Evolutionary conservation across 495 filamentous ascomycete genomes (phyloP).

Genomic region (Penicillium bovifimosum): DNA sequence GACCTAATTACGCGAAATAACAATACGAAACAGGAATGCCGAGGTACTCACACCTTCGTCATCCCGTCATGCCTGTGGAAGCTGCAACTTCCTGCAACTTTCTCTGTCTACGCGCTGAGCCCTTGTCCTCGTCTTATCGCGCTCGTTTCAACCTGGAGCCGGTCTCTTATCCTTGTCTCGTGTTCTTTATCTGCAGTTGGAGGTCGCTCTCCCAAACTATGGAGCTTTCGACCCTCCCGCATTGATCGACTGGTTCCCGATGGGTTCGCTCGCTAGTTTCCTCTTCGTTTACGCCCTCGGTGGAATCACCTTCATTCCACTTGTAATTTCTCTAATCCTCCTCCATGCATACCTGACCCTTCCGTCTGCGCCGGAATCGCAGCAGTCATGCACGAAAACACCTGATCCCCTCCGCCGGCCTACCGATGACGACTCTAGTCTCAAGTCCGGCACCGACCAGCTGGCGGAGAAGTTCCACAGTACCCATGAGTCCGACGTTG

Average conservation of each 20-base stretch:
- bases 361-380: conserved; percentile 37
- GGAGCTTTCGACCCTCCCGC: conserved; percentile 30
- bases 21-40: conserved; percentile 4
- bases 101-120: conserved; percentile 7
- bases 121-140: conserved; percentile 6
- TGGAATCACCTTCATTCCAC: conserved; percentile 83
- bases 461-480: conserved; percentile 52
- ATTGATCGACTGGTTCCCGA: conserved; percentile 42
- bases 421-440: conserved; percentile 43
- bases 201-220: conserved; percentile 23
- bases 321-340: conserved; percentile 58
- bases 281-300: conserved; percentile 78
- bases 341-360: conserved; percentile 66
- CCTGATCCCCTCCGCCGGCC: conserved; percentile 25
- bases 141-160: conserved; percentile 13
- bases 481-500: conserved; percentile 70
- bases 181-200: conserved; percentile 4
- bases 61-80: conserved; percentile 16
- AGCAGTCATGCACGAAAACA: conserved; percentile 39
- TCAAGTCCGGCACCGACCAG: conserved; percentile 46
- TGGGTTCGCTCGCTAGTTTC: conserved; percentile 66
- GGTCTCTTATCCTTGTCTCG: conserved; percentile 16
- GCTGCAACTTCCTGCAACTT: conserved; percentile 21
- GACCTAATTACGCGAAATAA: neutral
- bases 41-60: conserved; percentile 16